Evolutionary conservation across 192 early-diverging fungal genomes (phyloP).

Genomic region (Glomus cerebriforme): DNA sequence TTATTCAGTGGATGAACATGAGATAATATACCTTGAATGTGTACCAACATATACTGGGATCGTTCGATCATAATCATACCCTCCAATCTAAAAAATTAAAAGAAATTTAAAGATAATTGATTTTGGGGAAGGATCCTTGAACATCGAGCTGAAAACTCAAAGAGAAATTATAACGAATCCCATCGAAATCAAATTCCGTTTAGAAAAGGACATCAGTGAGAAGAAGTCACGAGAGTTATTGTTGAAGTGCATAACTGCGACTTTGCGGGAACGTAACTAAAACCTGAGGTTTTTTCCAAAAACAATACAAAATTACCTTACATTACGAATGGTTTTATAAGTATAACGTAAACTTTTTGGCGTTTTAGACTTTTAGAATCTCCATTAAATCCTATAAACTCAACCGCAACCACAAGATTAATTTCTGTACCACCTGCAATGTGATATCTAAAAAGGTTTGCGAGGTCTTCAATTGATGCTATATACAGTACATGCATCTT

Average conservation of each 20-base stretch:
- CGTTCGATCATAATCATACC: constrained; percentile 53
- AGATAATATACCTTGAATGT: constrained; percentile 44
- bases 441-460: constrained; percentile 56
- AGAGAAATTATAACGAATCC: too few species aligned
- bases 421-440: constrained; percentile 51
- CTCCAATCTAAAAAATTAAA: constrained; percentile 35
- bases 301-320: background rate
- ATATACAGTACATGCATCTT: background rate
- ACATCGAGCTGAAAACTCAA: too few species aligned
- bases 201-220: too few species aligned
- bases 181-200: too few species aligned
- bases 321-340: constrained; percentile 48
- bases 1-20: constrained; percentile 53
- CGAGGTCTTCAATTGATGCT: background rate
- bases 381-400: constrained; percentile 60
- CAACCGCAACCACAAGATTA: constrained; percentile 51
- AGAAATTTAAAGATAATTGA: background rate
- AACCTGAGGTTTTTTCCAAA: background rate
- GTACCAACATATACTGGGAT: constrained; percentile 61
- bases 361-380: constrained; percentile 48
- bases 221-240: too few species aligned
- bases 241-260: too few species aligned
- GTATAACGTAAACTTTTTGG: constrained; percentile 53
- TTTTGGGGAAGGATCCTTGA: too few species aligned
- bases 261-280: too few species aligned